Evolutionary conservation across 345 rosid genomes (phyloP), one percentile per base, ranked within the genome.

Genomic region (Ceriops zippeliana): DNA sequence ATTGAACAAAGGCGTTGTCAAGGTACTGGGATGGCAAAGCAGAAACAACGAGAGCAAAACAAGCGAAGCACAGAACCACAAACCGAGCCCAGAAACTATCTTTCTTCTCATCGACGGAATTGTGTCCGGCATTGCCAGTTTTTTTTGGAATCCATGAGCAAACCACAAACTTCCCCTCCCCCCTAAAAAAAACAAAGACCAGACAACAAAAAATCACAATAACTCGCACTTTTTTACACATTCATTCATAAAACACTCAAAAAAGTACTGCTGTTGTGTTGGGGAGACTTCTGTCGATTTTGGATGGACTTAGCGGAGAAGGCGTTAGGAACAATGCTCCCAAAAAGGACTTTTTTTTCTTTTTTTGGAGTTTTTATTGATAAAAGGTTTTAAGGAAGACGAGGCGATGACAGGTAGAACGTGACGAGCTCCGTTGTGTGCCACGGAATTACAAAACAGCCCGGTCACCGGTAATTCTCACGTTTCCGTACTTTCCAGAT

Each of bases 71-170:
- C 73, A 76, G 24, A 87, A 65, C 63, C 88, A 85, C 65, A 86
- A 69, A 52, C 82, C 75, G 68, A 85, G 78, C 62, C 89, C 83
- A 31, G 86, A 80, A 49, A 83, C 70, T 9, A 77, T 74, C 77
- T 77, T 84, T 30, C 83, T 73, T 26, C 71, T 82, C 1, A 85
- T 64, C 21, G 80, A 74, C 20, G 82, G 58, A 65, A 80, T 61
- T 75, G 81, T 87, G 68, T 85, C 88, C 21, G 86, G 54, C 61
- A 83, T 81, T 37, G 65, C 9, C 32, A 66, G 46, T 47, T 83
- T 78, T 47, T 83, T 78, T 76, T 85, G 6, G 84, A 63, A 62
- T 84, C 87, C 96, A 87, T 87, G 22, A 26, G 28, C 16, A 56
- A 56, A 56, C 58, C 16, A 59, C 7, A 34, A 31, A 16, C 34